phyloP scores from a whole-genome alignment of 768 basidiomycete species.

The Collybia mongolica region DNA sequence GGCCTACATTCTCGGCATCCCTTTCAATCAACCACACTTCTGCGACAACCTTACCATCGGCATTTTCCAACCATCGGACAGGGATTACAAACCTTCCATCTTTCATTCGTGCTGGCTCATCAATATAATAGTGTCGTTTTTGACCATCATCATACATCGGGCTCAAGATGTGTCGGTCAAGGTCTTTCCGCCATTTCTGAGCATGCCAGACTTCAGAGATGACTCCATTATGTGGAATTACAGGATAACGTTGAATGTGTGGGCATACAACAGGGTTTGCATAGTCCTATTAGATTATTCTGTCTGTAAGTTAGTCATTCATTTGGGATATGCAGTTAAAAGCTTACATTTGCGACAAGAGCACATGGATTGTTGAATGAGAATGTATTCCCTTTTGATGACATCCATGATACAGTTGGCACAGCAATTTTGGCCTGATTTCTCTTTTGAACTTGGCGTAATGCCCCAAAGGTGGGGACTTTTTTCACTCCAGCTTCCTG shows the following conservation, averaged over 20 bases:
- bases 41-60: background rate
- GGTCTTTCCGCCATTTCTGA: slow-evolving; percentile 20
- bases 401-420: slow-evolving; percentile 17
- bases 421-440: slow-evolving; percentile 15
- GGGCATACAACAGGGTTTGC: slow-evolving; percentile 22
- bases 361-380: slow-evolving; percentile 26
- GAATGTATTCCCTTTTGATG: slow-evolving; percentile 25
- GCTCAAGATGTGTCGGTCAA: slow-evolving; percentile 21
- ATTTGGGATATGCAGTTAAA: background rate
- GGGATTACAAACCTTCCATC: slow-evolving; percentile 17
- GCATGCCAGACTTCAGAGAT: slow-evolving; percentile 32
- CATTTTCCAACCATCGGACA: slow-evolving; percentile 22
- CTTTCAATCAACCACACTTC: slow-evolving; percentile 3
- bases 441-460: slow-evolving; percentile 19
- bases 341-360: slow-evolving; percentile 24
- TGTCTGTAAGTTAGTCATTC: background rate
- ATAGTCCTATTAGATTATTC: slow-evolving; percentile 23
- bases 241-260: slow-evolving; percentile 27
- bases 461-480: slow-evolving; percentile 24
- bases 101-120: slow-evolving; percentile 17
- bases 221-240: slow-evolving; percentile 19
- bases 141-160: slow-evolving; percentile 26
- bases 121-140: slow-evolving; percentile 19
- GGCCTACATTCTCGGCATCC: background rate
- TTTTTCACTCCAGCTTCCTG: slow-evolving; percentile 20